Percentiles rank a stretch among this genome's conserved stretches.
Conservation (phyloP, 2,329 filamentous ascomycete species). For the Calycina herbarum region DNA sequence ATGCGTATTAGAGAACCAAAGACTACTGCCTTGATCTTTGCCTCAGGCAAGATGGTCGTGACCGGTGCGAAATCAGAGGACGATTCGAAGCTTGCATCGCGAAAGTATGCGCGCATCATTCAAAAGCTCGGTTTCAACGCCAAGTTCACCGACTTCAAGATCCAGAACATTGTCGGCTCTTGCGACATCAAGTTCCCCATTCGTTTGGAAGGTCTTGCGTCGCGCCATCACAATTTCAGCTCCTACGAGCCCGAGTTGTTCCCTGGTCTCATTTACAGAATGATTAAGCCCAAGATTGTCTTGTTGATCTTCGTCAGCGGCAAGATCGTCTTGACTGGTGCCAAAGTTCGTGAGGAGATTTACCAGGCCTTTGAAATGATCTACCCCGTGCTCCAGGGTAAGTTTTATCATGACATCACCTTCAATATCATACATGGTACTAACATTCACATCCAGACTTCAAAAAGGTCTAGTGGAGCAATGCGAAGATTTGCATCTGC, state of each 20-base stretch:
- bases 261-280: conserved; percentile 98
- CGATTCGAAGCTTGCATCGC: conserved; percentile 92
- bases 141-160: conserved; percentile 99
- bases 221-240: conserved; percentile 98
- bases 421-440: conserved; percentile 8
- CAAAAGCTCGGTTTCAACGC: conserved; percentile 99
- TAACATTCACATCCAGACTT: conserved; percentile 35
- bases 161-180: conserved; percentile 98
- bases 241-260: conserved; percentile 98
- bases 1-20: conserved; percentile 99
- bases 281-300: conserved; percentile 99
- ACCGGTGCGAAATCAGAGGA: conserved; percentile 98
- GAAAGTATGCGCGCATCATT: conserved; percentile 98
- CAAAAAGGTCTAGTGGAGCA: conserved; percentile 39
- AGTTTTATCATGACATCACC: conserved; percentile 32
- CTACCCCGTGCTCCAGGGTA: conserved; percentile 90
- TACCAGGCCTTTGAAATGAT: conserved; percentile 97
- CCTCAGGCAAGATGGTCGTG: conserved; percentile 98
- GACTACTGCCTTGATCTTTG: conserved; percentile 97
- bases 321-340: conserved; percentile 96
- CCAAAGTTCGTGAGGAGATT: conserved; percentile 97
- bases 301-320: conserved; percentile 96
- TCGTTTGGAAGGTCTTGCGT: conserved; percentile 90
- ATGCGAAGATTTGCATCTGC: conserved; percentile 31
- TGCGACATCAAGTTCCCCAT: conserved; percentile 99